Base-by-base conservation (phyloP, 345 rosid genomes). In the Salix exigua region DNA sequence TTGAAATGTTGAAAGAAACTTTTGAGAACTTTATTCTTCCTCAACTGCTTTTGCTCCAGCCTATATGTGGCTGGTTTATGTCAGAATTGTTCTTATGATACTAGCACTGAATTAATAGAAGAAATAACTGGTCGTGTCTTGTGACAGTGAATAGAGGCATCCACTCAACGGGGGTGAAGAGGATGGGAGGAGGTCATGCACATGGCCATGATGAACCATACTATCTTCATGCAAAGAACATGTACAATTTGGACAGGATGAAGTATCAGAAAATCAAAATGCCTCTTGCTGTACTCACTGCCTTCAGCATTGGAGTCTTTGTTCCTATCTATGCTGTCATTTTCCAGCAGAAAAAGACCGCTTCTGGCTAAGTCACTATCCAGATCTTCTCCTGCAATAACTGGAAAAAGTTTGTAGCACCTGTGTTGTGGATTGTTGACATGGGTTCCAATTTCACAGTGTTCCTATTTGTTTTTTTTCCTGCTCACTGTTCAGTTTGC, bases 181-280 rank as follows among this genome's bases (percentile, higher is more conserved):
- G 88, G 71, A 91, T 91, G 90, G 88, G 96, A 7, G 94, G 96
- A 78, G 93, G 86, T 61, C 92, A 88, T 77, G 89, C 80, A 25
- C 85, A 84, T 68, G 91, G 87, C 50, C 90, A 93, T 63, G 88
- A 89, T 4, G 96, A 96, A 72, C 94, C 91, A 31, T 89, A 64
- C 83, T 96, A 93, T 85, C 81, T 96, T 9, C 97, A 96, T 72
- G 91, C 98, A 0, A 93, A 96, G 87, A 97, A 93, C 88, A 93
- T 96, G 99, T 96, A 96, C 90, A 93, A 96, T 83, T 85, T 93
- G 94, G 98, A 92, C 82, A 88, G 89, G 79, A 93, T 96, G 97
- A 91, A 89, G 73, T 67, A 86, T 82, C 99, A 92, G 83, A 85
- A 26, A 63, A 84, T 96, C 81, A 96, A 88, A 87, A 91, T 93